phyloP scores from a whole-genome alignment of 1,139 yeast genomes.

The Hansenula lynferdii region DNA sequence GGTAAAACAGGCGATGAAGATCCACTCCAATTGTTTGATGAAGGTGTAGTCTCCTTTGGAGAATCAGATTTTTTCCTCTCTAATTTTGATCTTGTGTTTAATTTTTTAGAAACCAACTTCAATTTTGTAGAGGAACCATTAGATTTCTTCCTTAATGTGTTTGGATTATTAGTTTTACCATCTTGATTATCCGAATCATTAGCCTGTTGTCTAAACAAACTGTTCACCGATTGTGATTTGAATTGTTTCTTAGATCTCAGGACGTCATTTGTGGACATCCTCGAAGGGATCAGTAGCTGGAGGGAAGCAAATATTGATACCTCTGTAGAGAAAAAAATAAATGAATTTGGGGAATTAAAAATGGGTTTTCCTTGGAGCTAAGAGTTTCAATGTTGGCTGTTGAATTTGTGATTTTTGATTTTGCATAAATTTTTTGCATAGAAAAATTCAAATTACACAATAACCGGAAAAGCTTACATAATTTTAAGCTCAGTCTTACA shows the following conservation, averaged over 20 bases:
- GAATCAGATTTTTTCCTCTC: slow-evolving; percentile 6
- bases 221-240: slow-evolving; percentile 23
- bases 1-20: not conserved
- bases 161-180: not conserved
- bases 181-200: not conserved
- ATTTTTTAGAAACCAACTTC: slow-evolving; percentile 16
- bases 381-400: too few species aligned
- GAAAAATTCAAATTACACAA: not conserved
- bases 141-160: not conserved
- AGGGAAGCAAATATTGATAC: not conserved
- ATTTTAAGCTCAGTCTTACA: not conserved
- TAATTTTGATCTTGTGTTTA: slow-evolving; percentile 3
- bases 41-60: not conserved
- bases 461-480: too few species aligned
- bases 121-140: slow-evolving; percentile 11
- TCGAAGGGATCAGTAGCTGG: not conserved
- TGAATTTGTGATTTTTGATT: not conserved
- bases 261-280: not conserved
- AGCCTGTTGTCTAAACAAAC: slow-evolving; percentile 18
- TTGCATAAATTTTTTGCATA: not conserved
- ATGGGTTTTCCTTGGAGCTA: too few species aligned
- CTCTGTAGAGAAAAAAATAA: not conserved
- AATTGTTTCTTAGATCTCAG: slow-evolving; percentile 20
- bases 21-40: not conserved
- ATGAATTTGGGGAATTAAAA: not conserved